Base-by-base conservation (phyloP, 331 rosid species). In the Pyracantha coccinea region DNA sequence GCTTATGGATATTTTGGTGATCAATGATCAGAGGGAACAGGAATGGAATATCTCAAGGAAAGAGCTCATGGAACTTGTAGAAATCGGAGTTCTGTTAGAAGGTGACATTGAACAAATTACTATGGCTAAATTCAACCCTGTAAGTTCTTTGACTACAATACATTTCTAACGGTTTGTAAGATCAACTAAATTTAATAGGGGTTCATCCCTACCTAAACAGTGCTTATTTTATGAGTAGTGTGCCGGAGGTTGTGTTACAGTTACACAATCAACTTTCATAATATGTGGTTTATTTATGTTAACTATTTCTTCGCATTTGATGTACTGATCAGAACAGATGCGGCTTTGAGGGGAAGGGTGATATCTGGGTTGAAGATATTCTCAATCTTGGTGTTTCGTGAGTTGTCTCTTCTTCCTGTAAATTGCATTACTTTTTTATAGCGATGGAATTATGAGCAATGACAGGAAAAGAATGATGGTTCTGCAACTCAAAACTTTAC, bases 11-110 rank as follows among this genome's bases (percentile, higher is more conserved):
- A 28, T 71, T 78, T 84, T 77, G 71, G 45, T 82, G 23, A 72
- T 70, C 74, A 59, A 35, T 75, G 64, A 61, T 73, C 88, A 90
- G 99, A 88, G 99, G 84, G 96, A 94, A 77, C 99, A 94, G 63
- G 99, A 94, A 77, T 94, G 99, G 97, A 92, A 93, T 79, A 88
- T 92, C 80, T 94, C 97, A 78, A 86, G 89, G 82, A 92, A 90
- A 77, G 97, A 92, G 86, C 90, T 94, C 76, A 54, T 85, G 82
- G 93, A 94, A 82, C 94, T 94, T 23, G 97, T 87, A 7, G 91
- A 89, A 86, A 90, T 84, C n/a, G 97, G 97, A 78, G 72, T 91
- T 78, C 79, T 94, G 38, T 85, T 82, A 68, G 97, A 90, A 80
- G 88, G 86, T 41, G 97, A 94, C 65, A 87, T 92, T 55, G 96